phyloP scores from a whole-genome alignment of 345 rosid genomes.

The Salix suchowensis region DNA sequence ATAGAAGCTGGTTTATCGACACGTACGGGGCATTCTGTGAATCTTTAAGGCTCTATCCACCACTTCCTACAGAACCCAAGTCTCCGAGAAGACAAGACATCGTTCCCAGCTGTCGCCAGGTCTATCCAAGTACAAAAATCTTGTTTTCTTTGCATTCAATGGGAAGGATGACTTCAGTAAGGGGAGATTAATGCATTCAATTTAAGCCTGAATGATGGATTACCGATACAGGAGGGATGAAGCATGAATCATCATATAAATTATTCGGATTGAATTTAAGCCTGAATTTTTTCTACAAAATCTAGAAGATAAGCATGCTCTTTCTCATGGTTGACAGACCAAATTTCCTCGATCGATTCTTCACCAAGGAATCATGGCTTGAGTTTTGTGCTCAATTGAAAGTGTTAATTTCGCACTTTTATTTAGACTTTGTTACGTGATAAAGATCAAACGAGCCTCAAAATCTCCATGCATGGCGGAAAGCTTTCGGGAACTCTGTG shows the following conservation, averaged over 20 bases:
- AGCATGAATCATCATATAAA: slow-evolving; percentile 44
- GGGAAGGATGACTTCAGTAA: slow-evolving; percentile 44
- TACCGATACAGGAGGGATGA: slow-evolving; percentile 23
- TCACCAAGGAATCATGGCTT: no score
- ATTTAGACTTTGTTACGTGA: not conserved
- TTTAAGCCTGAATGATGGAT: slow-evolving; percentile 45
- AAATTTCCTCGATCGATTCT: no score
- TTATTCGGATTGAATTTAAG: no score
- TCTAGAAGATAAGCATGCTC: no score
- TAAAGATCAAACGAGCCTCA: not conserved
- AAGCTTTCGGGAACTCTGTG: not conserved
- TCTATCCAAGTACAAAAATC: slow-evolving; percentile 24
- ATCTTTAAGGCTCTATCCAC: slow-evolving; percentile 13
- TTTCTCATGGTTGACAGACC: no score
- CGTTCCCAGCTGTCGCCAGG: slow-evolving; percentile 36
- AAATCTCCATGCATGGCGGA: not conserved
- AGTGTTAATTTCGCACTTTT: no score
- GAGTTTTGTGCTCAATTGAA: no score
- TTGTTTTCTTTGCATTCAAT: slow-evolving; percentile 28
- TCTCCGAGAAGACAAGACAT: slow-evolving; percentile 19
- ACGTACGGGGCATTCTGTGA: not conserved
- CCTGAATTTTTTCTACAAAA: no score
- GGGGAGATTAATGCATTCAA: slow-evolving; percentile 43
- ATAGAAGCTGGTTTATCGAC: no score
- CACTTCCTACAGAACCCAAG: slow-evolving; percentile 10